Evolutionary conservation across 2,329 filamentous ascomycete genomes (phyloP).

Genomic region (Emergomyces africanus): DNA sequence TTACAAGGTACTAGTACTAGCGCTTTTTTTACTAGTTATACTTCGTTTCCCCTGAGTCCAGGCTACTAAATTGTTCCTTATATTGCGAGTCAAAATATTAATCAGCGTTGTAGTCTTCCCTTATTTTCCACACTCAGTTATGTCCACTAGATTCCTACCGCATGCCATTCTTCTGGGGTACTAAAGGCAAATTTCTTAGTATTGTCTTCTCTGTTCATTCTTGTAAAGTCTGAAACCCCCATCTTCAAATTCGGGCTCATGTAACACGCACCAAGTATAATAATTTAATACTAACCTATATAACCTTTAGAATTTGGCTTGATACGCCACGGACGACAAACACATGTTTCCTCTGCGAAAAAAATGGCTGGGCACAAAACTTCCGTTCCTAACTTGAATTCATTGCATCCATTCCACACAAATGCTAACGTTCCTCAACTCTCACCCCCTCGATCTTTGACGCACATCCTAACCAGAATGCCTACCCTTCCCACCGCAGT

Average conservation of each 20-base stretch:
- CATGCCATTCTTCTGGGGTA: not conserved
- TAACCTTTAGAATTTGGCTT: not conserved
- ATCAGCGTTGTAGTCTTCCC: not conserved
- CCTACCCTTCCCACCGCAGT: conserved; percentile 39
- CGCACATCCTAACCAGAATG: conserved; percentile 39
- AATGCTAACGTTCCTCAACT: not conserved
- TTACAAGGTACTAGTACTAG: not conserved
- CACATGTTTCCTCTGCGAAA: not conserved
- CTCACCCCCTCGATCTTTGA: conserved; percentile 41
- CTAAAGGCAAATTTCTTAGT: no score
- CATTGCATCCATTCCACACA: no score
- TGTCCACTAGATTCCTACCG: not conserved
- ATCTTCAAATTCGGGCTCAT: not conserved
- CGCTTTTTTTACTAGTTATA: no score
- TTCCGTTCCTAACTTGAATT: no score
- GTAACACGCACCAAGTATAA: not conserved
- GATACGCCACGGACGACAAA: not conserved
- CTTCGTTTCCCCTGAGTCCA: not conserved
- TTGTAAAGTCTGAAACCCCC: not conserved
- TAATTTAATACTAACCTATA: not conserved
- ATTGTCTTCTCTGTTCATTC: no score
- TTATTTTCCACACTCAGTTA: no score
- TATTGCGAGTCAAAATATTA: not conserved
- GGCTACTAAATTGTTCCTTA: not conserved
- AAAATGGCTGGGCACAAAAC: not conserved